Evolutionary conservation across 441 rosid species (phyloP), one percentile per base, ranked within the genome.

Genomic region (Pelargonium citronellum): DNA sequence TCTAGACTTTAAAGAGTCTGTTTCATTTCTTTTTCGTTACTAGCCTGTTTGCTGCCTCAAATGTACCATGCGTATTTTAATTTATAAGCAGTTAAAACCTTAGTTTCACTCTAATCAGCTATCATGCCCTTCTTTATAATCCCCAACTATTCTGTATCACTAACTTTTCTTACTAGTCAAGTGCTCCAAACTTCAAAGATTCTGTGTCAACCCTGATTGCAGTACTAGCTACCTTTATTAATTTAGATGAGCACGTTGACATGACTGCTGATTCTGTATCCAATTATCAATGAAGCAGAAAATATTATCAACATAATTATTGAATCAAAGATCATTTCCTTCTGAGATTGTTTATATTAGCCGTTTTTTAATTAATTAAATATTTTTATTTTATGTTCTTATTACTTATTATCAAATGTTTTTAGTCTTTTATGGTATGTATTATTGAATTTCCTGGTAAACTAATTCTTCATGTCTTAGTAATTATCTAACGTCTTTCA

Each of bases 11-110:
- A 15, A 19, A 15, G 15, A 20, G 20, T 53, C 16, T 19, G 9
- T 53, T 53, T 53, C 60, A n/a, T 5, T n/a, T n/a, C 8, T n/a
- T n/a, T 53, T 53, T 53, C 15, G 60, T 16, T n/a, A 4, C 20
- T 53, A 53, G 60, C 60, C 22, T 53, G 60, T 6, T 53, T 16
- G 60, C 60, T 53, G 16, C 60, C 60, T 53, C 22, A 53, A 53
- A 53, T n/a, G 60, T 2, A 53, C 60, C 20, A 53, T 7, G 15
- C 15, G 15, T 53, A 20, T 15, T 20, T n/a, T n/a, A 15, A 53
- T 24, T 24, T 24, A 20, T 7, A 53, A 53, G 20, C 60, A 1
- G 15, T n/a, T 53, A 53, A 15, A 15, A 0, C 8, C 4, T n/a
- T 53, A 16, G 8, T 53, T 9, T 7, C 22, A 16, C 16, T 20